These are phyloP conservation scores for Colletotrichum sidae DNA, from an alignment of 2,329 filamentous ascomycete species.

Conservation along the genomic window DNA sequence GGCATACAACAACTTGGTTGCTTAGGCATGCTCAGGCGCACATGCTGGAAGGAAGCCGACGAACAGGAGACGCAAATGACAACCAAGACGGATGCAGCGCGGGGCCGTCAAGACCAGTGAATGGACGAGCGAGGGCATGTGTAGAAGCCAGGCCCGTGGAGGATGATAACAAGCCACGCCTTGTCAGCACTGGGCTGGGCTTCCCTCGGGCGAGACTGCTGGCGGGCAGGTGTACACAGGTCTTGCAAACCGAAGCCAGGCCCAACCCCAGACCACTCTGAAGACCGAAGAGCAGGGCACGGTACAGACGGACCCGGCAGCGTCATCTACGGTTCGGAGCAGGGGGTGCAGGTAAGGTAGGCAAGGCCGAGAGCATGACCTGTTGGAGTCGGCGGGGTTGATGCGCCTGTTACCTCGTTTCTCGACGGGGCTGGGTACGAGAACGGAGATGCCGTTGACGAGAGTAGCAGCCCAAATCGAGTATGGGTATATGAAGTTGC, in stretches of 20 bases:
- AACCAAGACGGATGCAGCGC: slow-evolving; percentile 7
- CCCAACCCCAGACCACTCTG: not conserved
- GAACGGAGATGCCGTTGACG: slow-evolving; percentile 19
- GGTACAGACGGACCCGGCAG: slow-evolving; percentile 9
- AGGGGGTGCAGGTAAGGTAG: slow-evolving; percentile 16
- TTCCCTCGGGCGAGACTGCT: slow-evolving; percentile 5
- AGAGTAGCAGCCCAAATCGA: not conserved
- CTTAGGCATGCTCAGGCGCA: slow-evolving; percentile 19
- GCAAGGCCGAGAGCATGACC: slow-evolving; percentile 10
- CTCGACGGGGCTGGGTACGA: not conserved
- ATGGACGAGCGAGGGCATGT: slow-evolving; percentile 16
- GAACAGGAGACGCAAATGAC: slow-evolving; percentile 13
- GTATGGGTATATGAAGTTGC: not conserved
- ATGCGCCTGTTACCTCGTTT: slow-evolving; percentile 9
- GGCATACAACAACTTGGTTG: slow-evolving; percentile 4
- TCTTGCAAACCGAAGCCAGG: slow-evolving; percentile 1
- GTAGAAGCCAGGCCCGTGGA: slow-evolving; percentile 5
- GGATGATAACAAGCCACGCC: slow-evolving; percentile 23
- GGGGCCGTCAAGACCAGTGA: slow-evolving; percentile 24
- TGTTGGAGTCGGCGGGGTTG: not conserved
- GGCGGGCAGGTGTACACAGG: not conserved
- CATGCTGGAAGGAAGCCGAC: slow-evolving; percentile 6
- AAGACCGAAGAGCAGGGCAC: slow-evolving; percentile 8
- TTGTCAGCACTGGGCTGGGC: slow-evolving; percentile 20
- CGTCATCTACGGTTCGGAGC: slow-evolving; percentile 7